phyloP scores from a whole-genome alignment of 2,329 filamentous ascomycete genomes.

The Fonsecaea multimorphosa region DNA sequence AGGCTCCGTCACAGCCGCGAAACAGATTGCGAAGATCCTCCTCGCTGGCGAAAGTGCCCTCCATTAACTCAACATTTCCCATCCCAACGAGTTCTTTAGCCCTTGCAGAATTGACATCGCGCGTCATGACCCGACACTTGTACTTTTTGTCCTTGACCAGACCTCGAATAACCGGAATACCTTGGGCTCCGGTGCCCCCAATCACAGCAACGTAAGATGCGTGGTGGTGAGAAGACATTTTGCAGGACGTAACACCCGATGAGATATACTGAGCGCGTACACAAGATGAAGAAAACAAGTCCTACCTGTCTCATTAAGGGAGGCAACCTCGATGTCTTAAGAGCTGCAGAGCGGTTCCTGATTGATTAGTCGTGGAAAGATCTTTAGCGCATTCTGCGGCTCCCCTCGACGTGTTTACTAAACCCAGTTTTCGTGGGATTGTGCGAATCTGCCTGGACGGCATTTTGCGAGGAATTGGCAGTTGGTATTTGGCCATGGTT shows the following conservation, averaged over 20 bases:
- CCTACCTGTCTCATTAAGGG: neutral
- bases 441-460: neutral
- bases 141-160: conserved; percentile 49
- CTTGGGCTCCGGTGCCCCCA: conserved; percentile 61
- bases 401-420: neutral
- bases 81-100: conserved; percentile 53
- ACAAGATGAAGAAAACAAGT: conserved; percentile 1
- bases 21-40: conserved; percentile 53
- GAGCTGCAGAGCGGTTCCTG: neutral
- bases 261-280: neutral
- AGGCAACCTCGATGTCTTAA: neutral
- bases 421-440: neutral
- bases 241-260: neutral
- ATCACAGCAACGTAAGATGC: conserved; percentile 46
- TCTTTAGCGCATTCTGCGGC: neutral
- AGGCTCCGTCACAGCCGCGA: conserved; percentile 56
- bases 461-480: neutral
- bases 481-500: neutral
- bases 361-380: conserved; percentile 20
- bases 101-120: conserved; percentile 51
- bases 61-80: conserved; percentile 55
- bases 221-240: conserved; percentile 31
- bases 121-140: conserved; percentile 56
- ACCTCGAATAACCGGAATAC: conserved; percentile 55
- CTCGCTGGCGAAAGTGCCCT: conserved; percentile 58